Evolutionary conservation across 305 asterid genomes (phyloP).

Genomic region (Salvia sclarea): DNA sequence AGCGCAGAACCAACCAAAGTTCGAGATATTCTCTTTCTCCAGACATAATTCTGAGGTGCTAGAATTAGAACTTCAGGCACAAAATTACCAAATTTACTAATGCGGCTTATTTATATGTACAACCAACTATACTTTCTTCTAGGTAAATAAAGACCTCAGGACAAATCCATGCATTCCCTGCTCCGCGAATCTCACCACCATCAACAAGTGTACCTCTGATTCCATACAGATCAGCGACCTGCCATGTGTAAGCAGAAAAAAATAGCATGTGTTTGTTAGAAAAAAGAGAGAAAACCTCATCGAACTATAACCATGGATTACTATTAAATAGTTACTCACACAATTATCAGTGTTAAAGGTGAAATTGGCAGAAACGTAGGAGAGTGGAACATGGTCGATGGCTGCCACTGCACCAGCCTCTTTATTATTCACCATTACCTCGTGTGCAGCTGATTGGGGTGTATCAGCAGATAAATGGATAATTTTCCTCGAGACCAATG

Average conservation of each 20-base stretch:
- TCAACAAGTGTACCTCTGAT: slow-evolving; percentile 97
- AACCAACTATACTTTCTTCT: slow-evolving; percentile 29
- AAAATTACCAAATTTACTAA: slow-evolving; percentile 19
- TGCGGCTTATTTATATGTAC: slow-evolving; percentile 27
- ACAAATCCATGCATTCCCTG: slow-evolving; percentile 99
- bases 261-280: slow-evolving; percentile 9
- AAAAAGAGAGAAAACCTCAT: slow-evolving; percentile 19
- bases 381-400: slow-evolving; percentile 87
- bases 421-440: slow-evolving; percentile 78
- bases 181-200: slow-evolving; percentile 99
- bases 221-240: slow-evolving; percentile 99
- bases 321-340: slow-evolving; percentile 53
- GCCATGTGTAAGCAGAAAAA: slow-evolving; percentile 36
- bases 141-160: slow-evolving; percentile 80
- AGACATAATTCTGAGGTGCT: not conserved
- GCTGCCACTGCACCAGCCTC: slow-evolving; percentile 99
- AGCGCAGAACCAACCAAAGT: slow-evolving; percentile 19
- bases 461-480: slow-evolving; percentile 59
- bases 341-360: slow-evolving; percentile 98
- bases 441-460: slow-evolving; percentile 84
- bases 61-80: slow-evolving; percentile 23
- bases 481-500: slow-evolving; percentile 88
- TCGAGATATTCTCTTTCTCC: slow-evolving; percentile 10
- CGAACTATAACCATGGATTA: slow-evolving; percentile 15
- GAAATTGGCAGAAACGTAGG: slow-evolving; percentile 94